phyloP scores from a whole-genome alignment of 345 rosid genomes.

The Hirschfeldia incana region DNA sequence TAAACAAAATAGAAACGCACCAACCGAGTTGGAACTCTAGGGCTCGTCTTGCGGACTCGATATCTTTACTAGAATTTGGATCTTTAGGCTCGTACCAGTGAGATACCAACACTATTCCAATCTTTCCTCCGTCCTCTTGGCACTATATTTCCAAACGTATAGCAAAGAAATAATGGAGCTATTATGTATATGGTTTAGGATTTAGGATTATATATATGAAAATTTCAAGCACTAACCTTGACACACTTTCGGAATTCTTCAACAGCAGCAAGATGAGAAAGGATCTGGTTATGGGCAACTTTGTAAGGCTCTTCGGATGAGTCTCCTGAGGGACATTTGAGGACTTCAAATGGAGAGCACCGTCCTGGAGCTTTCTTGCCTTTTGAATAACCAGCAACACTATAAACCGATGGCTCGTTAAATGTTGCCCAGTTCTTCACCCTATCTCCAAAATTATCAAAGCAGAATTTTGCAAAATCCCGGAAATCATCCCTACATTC shows the following conservation, averaged over 20 bases:
- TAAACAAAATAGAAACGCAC: conserved; percentile 8
- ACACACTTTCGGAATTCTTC: conserved; percentile 34
- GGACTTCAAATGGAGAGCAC: background rate
- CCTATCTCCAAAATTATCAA: conserved; percentile 27
- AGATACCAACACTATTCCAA: conserved; percentile 39
- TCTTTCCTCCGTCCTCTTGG: conserved; percentile 30
- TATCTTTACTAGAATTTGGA: conserved; percentile 15
- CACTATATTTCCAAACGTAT: conserved; percentile 18
- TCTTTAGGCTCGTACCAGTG: conserved; percentile 40
- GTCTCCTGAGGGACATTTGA: conserved; percentile 6
- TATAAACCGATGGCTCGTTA: conserved; percentile 36
- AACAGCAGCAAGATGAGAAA: conserved; percentile 39
- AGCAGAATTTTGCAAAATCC: conserved; percentile 26
- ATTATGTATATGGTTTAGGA: background rate
- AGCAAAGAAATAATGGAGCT: background rate
- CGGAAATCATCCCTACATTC: conserved; percentile 33
- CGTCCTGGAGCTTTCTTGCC: conserved; percentile 40
- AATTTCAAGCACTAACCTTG: background rate
- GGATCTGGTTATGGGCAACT: conserved; percentile 31
- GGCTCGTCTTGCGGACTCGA: conserved; percentile 25
- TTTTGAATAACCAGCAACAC: conserved; percentile 32
- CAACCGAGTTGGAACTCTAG: conserved; percentile 41
- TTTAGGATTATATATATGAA: background rate
- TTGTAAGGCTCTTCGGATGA: conserved; percentile 29
- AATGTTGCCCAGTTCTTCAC: conserved; percentile 43